A percentile compares a stretch with the other conserved stretches of the same genome.
Evolutionary conservation across 371 early-diverging fungal species (phyloP).

Genomic region (Saksenaea vasiformis): DNA sequence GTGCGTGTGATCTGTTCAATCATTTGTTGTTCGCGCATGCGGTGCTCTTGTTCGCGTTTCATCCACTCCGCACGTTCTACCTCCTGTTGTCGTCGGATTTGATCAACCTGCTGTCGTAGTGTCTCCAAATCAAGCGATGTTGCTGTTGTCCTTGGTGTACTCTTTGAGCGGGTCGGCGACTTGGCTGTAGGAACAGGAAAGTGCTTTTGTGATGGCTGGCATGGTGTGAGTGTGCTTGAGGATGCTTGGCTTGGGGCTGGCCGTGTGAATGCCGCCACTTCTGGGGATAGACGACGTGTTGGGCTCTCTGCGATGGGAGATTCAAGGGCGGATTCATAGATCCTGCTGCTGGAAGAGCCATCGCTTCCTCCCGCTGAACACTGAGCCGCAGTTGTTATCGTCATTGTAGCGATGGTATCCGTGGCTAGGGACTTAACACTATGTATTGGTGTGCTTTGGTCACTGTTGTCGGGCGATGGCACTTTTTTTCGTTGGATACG

Average conservation of each 20-base stretch:
- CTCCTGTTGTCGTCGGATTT: conserved; percentile 17
- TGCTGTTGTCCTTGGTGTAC: neutral
- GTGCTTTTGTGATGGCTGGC: neutral
- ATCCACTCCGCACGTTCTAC: conserved; percentile 20
- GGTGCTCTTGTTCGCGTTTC: conserved; percentile 20
- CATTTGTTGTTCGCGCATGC: conserved; percentile 20
- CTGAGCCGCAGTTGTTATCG: neutral
- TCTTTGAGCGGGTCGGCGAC: neutral
- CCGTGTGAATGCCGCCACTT: neutral
- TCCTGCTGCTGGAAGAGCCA: conserved; percentile 6
- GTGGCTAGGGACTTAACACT: too few relatives aligned
- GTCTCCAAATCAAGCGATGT: conserved; percentile 10
- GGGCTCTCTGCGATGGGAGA: conserved; percentile 2
- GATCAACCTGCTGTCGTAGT: conserved; percentile 16
- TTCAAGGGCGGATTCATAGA: conserved; percentile 18
- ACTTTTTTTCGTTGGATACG: neutral
- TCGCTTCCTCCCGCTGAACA: conserved; percentile 9
- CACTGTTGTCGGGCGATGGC: neutral
- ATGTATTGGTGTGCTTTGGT: neutral
- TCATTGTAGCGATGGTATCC: neutral
- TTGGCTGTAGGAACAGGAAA: neutral
- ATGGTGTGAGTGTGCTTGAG: neutral
- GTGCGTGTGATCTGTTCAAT: conserved; percentile 22
- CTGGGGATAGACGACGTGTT: neutral
- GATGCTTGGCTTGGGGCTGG: neutral